phyloP scores from a whole-genome alignment of 257 asterid genomes.

The Forsythia viridissima region DNA sequence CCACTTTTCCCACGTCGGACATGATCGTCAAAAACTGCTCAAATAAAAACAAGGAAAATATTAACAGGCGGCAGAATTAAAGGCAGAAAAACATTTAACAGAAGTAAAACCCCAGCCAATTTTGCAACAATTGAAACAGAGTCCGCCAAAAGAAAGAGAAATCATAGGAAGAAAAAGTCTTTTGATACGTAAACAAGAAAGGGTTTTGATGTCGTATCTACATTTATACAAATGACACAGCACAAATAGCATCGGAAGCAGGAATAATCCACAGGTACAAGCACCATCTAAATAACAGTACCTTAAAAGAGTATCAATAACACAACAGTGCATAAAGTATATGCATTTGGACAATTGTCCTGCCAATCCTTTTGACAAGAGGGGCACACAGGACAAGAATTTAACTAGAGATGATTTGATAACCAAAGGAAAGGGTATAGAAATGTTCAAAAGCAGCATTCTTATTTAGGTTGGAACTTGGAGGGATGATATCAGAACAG shows the following conservation, averaged over 20 bases:
- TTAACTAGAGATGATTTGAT: neutral
- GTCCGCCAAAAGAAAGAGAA: neutral
- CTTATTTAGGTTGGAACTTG: neutral
- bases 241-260: neutral
- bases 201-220: neutral
- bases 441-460: neutral
- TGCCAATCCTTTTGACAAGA: neutral
- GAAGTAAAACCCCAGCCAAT: neutral
- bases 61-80: constrained; percentile 2
- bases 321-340: neutral
- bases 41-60: constrained; percentile 2
- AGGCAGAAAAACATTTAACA: neutral
- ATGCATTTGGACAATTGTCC: constrained; percentile 1
- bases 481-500: neutral
- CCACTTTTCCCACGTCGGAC: constrained; percentile 92
- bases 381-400: neutral
- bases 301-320: neutral
- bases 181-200: neutral
- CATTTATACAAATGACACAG: neutral
- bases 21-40: constrained; percentile 90
- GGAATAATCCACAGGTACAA: neutral
- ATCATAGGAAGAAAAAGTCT: neutral
- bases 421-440: neutral
- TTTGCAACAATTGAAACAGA: neutral
- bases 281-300: too few relatives aligned